Conservation (phyloP, 2,329 filamentous ascomycete genomes). For the Dothideomycetes sp. region DNA sequence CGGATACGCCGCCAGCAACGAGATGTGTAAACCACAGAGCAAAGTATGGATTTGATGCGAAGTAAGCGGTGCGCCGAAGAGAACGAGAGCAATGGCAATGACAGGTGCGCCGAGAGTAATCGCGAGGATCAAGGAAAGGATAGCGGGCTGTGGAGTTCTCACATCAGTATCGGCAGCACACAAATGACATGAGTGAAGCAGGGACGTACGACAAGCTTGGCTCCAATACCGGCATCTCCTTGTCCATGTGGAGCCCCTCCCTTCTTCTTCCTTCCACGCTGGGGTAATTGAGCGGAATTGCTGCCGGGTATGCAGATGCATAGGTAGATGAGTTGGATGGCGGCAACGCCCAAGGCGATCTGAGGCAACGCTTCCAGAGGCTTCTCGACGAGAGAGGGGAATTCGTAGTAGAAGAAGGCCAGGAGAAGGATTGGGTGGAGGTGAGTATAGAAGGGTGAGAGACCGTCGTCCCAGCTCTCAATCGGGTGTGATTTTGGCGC, state of each 20-base stretch:
- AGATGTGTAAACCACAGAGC: constrained; percentile 71
- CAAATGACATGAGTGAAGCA: neutral
- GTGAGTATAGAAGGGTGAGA: constrained; percentile 44
- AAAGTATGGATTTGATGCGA: constrained; percentile 70
- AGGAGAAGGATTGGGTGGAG: constrained; percentile 61
- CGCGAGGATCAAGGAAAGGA: constrained; percentile 58
- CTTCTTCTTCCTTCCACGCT: constrained; percentile 37
- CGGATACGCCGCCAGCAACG: constrained; percentile 67
- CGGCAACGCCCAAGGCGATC: constrained; percentile 53
- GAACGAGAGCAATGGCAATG: constrained; percentile 57
- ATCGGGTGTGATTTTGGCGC: constrained; percentile 18
- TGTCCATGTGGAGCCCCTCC: constrained; percentile 44
- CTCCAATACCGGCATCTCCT: constrained; percentile 28
- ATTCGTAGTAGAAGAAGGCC: constrained; percentile 53
- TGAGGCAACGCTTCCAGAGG: constrained; percentile 56
- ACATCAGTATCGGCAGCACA: neutral
- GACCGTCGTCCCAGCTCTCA: constrained; percentile 22
- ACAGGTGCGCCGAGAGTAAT: constrained; percentile 48
- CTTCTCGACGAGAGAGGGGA: constrained; percentile 58
- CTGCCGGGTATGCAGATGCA: constrained; percentile 51
- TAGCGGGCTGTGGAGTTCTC: constrained; percentile 46
- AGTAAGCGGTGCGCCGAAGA: constrained; percentile 86
- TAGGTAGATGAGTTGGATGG: constrained; percentile 53
- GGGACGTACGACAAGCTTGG: constrained; percentile 34
- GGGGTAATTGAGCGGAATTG: constrained; percentile 26